Percentiles rank a stretch among this genome's conserved stretches.
These are phyloP conservation scores for Scenedesmus sp. DNA, from an alignment of 163 green algal species.

Conservation along the genomic window DNA sequence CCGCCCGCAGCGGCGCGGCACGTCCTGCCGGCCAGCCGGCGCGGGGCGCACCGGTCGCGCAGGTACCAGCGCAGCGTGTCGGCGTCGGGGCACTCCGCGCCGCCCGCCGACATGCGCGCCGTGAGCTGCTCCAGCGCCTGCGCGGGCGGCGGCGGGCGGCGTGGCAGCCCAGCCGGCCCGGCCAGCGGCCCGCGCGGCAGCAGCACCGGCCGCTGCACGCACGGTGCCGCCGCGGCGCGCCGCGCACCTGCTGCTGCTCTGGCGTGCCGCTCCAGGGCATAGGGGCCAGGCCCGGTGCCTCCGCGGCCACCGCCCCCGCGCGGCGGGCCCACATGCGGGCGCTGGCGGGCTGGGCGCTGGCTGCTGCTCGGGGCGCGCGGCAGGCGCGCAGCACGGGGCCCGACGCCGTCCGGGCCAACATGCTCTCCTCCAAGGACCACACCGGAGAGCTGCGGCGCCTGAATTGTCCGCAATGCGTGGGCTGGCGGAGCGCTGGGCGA, in stretches of 20 bases:
- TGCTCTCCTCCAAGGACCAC: no score
- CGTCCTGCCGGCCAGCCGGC: neutral
- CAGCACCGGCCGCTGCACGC: neutral
- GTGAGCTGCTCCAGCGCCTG: slow-evolving; percentile 41
- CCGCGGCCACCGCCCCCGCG: no score
- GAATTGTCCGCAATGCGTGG: no score
- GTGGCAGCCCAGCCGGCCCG: neutral
- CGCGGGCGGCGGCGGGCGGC: neutral
- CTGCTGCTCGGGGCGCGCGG: no score
- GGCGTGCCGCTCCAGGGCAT: slow-evolving; percentile 21
- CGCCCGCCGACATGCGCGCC: slow-evolving; percentile 46
- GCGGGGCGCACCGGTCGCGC: slow-evolving; percentile 56
- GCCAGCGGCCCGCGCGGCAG: neutral
- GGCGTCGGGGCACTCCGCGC: slow-evolving; percentile 49
- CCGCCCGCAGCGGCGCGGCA: neutral
- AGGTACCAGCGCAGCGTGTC: slow-evolving; percentile 81
- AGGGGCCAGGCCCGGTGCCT: slow-evolving; percentile 14
- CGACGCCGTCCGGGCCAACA: no score
- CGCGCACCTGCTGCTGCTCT: slow-evolving; percentile 35
- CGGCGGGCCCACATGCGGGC: no score
- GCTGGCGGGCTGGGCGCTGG: no score
- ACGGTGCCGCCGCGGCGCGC: no score
- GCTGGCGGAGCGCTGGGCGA: no score
- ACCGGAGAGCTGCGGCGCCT: no score
- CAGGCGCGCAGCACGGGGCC: no score